phyloP scores from a whole-genome alignment of 768 basidiomycete genomes.

The Leccinum broughii region DNA sequence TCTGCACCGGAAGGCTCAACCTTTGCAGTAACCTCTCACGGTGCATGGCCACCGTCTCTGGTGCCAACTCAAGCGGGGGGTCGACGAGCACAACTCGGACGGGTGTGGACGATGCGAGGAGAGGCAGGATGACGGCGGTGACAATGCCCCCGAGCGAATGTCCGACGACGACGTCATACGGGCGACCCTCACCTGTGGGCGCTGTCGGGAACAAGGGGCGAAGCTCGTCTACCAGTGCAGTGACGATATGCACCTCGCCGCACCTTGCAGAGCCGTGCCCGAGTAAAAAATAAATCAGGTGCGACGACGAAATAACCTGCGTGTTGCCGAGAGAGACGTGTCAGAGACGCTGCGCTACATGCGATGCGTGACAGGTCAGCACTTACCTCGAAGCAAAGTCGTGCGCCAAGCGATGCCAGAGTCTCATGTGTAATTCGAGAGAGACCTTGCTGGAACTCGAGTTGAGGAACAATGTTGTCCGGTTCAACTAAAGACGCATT shows the following conservation, averaged over 20 bases:
- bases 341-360: background rate
- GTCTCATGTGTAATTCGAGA: background rate
- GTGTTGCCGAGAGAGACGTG: background rate
- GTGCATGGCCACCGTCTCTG: background rate
- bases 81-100: background rate
- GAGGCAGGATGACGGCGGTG: background rate
- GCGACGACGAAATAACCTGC: slow-evolving; percentile 27
- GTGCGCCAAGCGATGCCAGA: slow-evolving; percentile 17
- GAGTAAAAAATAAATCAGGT: slow-evolving; percentile 17
- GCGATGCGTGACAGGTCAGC: background rate
- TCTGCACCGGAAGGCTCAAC: background rate
- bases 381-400: slow-evolving; percentile 19
- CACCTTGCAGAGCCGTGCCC: slow-evolving; percentile 20
- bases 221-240: slow-evolving; percentile 16
- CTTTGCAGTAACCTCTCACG: background rate
- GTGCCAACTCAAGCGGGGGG: background rate
- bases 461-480: background rate
- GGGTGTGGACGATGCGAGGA: background rate
- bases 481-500: background rate
- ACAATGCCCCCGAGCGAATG: background rate
- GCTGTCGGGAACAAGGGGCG: slow-evolving; percentile 4
- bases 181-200: background rate
- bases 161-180: background rate
- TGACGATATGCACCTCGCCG: slow-evolving; percentile 14
- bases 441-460: background rate